Percentiles rank a stretch among this genome's conserved stretches.
These are phyloP conservation scores for Penicillium ochrochloron DNA, from an alignment of 495 filamentous ascomycete species.

Conservation along the genomic window DNA sequence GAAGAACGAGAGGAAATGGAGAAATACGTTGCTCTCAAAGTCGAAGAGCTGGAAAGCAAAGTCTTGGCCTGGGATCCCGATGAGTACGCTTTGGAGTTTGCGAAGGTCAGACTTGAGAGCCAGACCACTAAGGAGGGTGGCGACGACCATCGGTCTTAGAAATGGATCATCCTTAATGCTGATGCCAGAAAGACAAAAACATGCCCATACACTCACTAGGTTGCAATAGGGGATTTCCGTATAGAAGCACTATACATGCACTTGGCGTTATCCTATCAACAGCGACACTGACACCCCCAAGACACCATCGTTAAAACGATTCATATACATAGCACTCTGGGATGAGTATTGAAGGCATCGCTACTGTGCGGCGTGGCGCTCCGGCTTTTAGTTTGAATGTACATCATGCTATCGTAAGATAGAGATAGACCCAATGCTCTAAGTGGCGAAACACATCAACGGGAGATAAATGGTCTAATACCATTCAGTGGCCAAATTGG, in stretches of 20 bases:
- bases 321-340: too few species aligned
- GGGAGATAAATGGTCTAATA: not conserved
- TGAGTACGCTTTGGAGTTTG: not conserved
- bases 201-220: too few species aligned
- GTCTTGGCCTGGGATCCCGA: not conserved
- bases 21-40: not conserved
- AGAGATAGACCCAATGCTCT: not conserved
- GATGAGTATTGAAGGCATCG: not conserved
- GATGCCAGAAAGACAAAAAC: too few species aligned
- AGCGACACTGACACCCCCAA: not conserved
- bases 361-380: not conserved
- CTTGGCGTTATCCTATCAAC: not conserved
- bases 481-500: not conserved
- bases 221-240: too few species aligned
- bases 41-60: not conserved
- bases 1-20: conserved; percentile 1
- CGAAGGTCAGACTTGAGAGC: too few species aligned
- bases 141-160: too few species aligned
- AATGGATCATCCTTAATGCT: too few species aligned
- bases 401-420: not conserved
- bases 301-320: too few species aligned
- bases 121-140: too few species aligned
- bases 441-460: not conserved
- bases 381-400: not conserved
- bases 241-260: too few species aligned